Conservation (phyloP, 2,329 filamentous ascomycete genomes). For the Sarocladiaceae sp. region DNA sequence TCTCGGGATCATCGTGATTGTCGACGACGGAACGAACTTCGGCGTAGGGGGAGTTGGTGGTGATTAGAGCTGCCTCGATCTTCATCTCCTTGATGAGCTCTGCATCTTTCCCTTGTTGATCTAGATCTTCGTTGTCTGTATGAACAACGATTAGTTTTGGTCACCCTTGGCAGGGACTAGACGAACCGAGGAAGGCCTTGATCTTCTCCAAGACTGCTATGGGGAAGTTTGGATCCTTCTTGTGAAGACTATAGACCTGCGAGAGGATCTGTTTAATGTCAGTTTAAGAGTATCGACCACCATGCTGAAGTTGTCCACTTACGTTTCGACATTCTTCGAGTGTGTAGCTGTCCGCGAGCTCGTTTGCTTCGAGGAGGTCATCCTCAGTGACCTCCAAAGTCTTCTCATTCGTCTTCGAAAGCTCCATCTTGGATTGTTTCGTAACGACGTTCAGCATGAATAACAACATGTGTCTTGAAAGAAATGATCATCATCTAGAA, state of each 20-base stretch:
- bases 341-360: neutral
- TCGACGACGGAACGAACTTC: constrained; percentile 51
- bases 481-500: too few species aligned
- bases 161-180: too few species aligned
- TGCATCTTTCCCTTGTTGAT: constrained; percentile 31
- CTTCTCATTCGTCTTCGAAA: neutral
- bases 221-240: constrained; percentile 25
- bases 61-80: constrained; percentile 46
- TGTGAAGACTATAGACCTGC: neutral
- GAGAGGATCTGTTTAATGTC: neutral
- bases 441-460: too few species aligned
- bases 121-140: constrained; percentile 24
- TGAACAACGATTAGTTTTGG: too few species aligned
- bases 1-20: constrained; percentile 46
- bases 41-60: constrained; percentile 51
- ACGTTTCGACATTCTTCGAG: neutral
- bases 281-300: too few species aligned
- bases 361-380: neutral
- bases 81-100: constrained; percentile 47
- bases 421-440: neutral
- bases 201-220: constrained; percentile 19
- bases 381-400: neutral
- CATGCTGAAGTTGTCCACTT: too few species aligned
- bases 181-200: constrained; percentile 24
- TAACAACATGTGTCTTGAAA: too few species aligned